Percentiles rank a stretch among this genome's conserved stretches.
Conservation (phyloP, 2,329 filamentous ascomycete genomes). For the Metarhizium album region DNA sequence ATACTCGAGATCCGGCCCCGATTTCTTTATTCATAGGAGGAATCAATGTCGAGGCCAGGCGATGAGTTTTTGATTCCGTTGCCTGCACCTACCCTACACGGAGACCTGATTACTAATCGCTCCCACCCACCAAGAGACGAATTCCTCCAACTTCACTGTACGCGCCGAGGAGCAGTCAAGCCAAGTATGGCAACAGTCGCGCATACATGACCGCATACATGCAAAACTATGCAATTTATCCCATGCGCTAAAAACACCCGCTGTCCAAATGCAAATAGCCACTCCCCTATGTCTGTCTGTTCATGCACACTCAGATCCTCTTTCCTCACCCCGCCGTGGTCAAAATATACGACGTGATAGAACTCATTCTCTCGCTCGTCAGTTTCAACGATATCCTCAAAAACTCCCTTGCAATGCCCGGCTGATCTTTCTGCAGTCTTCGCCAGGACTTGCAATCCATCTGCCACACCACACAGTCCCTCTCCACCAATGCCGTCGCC, state of each 20-base stretch:
- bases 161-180: too few species aligned
- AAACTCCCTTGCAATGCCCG: constrained; percentile 73
- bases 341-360: constrained; percentile 48
- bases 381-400: constrained; percentile 82
- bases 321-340: constrained; percentile 35
- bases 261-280: background rate
- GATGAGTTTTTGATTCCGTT: too few species aligned
- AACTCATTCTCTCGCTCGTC: constrained; percentile 82
- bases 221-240: background rate
- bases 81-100: background rate
- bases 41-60: too few species aligned
- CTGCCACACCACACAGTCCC: constrained; percentile 72
- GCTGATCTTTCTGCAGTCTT: constrained; percentile 58
- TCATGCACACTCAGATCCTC: background rate
- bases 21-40: too few species aligned
- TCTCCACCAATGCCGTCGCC: constrained; percentile 74
- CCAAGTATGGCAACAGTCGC: too few species aligned
- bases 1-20: too few species aligned
- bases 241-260: constrained; percentile 1
- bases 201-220: background rate
- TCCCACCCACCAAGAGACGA: too few species aligned
- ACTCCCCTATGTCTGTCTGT: background rate
- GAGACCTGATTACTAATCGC: too few species aligned
- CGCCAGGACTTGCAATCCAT: constrained; percentile 64
- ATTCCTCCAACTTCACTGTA: too few species aligned